phyloP scores from a whole-genome alignment of 2,329 filamentous ascomycete genomes.

The Colletotrichum truncatum region DNA sequence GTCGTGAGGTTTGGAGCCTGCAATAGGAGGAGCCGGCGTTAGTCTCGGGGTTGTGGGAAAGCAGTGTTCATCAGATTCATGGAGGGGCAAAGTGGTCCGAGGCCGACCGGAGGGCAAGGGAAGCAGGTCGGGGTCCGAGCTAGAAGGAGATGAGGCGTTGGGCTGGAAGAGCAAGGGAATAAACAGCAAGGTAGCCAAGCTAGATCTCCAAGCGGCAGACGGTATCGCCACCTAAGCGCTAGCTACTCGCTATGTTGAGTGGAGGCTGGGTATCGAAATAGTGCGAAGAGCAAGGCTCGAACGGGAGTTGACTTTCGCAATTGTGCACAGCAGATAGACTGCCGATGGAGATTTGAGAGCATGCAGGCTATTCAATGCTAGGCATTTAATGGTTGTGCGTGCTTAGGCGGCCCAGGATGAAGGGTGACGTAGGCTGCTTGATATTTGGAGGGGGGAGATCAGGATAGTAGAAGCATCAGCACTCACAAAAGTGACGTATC shows the following conservation, averaged over 20 bases:
- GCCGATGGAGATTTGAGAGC: background rate
- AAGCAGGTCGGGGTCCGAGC: conserved; percentile 8
- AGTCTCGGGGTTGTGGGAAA: background rate
- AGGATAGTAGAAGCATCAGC: background rate
- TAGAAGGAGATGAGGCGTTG: background rate
- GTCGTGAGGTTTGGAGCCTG: conserved; percentile 14
- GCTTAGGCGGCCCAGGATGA: background rate
- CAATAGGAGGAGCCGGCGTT: background rate
- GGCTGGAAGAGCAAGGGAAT: background rate
- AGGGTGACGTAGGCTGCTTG: conserved; percentile 22
- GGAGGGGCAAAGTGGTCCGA: conserved; percentile 26
- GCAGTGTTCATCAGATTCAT: conserved; percentile 4
- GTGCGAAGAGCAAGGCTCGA: background rate
- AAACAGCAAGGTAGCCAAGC: background rate
- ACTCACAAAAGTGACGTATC: conserved; percentile 28
- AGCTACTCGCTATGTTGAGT: background rate
- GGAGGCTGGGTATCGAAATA: background rate
- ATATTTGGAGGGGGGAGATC: background rate
- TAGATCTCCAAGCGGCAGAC: background rate
- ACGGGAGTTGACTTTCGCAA: background rate
- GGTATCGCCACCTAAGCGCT: background rate
- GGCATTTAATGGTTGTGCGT: background rate
- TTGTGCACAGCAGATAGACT: background rate
- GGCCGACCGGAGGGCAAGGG: conserved; percentile 17
- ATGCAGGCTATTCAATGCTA: conserved; percentile 10